These are phyloP conservation scores for Pseudozyma thailandica DNA, from an alignment of 1,284 basidiomycete genomes.

Conservation along the genomic window DNA sequence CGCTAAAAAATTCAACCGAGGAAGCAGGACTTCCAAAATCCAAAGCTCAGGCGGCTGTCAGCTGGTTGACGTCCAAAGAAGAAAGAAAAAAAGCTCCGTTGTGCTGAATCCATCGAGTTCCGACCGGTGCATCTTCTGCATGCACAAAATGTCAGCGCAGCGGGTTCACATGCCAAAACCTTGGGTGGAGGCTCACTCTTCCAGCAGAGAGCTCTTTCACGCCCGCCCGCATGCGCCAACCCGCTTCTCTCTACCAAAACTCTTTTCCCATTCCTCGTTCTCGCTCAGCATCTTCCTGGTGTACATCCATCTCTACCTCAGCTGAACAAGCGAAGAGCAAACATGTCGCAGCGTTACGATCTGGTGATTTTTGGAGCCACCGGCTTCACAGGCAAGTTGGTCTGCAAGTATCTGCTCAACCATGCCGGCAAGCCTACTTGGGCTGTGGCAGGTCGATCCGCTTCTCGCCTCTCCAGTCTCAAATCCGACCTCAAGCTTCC, in stretches of 20 bases:
- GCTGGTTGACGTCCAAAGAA: no score
- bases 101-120: no score
- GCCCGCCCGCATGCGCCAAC: background rate
- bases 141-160: background rate
- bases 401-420: conserved; percentile 48
- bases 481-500: conserved; percentile 34
- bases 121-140: no score
- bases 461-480: conserved; percentile 39
- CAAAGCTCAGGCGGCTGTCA: no score
- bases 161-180: background rate
- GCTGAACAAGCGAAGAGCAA: background rate
- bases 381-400: conserved; percentile 60
- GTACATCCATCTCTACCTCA: background rate
- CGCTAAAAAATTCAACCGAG: no score
- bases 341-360: conserved; percentile 50
- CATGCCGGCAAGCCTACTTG: conserved; percentile 48
- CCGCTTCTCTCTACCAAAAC: background rate
- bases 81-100: no score
- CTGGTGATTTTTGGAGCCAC: conserved; percentile 61
- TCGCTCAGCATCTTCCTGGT: background rate
- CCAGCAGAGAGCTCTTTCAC: background rate
- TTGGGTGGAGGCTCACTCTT: no score
- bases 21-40: no score
- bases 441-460: conserved; percentile 60
- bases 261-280: background rate